Evolutionary conservation across 2,329 filamentous ascomycete genomes (phyloP).

Genomic region (Cladosporium sp.): DNA sequence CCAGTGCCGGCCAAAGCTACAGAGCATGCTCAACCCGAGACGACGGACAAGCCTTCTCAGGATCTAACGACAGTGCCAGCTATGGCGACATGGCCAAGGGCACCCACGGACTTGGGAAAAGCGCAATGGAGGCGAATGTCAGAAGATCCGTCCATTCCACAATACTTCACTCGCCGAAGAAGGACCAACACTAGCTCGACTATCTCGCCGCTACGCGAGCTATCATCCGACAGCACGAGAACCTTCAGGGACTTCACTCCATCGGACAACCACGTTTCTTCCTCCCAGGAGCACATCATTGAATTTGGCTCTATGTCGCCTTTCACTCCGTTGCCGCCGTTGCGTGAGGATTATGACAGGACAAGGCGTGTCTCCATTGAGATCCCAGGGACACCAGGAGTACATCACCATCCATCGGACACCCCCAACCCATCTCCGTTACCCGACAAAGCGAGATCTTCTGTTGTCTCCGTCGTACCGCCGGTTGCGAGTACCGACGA

Average conservation of each 20-base stretch:
- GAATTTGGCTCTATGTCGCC: not conserved
- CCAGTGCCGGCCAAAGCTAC: constrained; percentile 2
- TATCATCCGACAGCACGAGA: not conserved
- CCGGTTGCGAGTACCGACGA: not conserved
- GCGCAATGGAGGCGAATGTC: not conserved
- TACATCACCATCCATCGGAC: constrained; percentile 13
- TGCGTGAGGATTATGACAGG: constrained; percentile 19
- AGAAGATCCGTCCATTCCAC: not conserved
- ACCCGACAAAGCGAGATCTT: not conserved
- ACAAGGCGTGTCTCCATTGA: constrained; percentile 17
- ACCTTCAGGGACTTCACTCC: not conserved
- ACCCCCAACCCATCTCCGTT: not conserved
- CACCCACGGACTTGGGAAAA: not conserved
- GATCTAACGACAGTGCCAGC: not conserved
- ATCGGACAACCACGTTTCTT: too few species aligned
- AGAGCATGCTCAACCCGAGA: not conserved
- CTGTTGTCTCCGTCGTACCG: not conserved
- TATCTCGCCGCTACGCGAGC: not conserved
- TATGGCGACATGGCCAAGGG: not conserved
- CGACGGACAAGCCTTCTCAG: not conserved
- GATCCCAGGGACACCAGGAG: constrained; percentile 10
- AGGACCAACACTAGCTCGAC: not conserved
- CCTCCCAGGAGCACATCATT: not conserved
- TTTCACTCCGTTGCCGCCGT: constrained; percentile 14
- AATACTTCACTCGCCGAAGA: not conserved